Conservation (phyloP, 257 asterid genomes). For the Marsdenia floribunda region DNA sequence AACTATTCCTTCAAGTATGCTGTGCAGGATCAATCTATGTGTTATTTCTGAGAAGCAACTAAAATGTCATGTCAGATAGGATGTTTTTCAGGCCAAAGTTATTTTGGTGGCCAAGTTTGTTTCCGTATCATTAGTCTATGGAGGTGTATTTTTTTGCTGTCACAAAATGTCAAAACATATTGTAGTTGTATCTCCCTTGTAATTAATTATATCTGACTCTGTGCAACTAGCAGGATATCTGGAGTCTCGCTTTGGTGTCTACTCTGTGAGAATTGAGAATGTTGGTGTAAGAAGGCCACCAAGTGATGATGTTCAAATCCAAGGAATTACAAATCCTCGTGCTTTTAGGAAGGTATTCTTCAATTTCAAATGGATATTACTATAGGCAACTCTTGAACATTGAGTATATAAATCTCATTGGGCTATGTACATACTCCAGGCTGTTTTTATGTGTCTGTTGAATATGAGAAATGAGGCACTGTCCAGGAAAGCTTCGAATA, state of each 20-base stretch:
- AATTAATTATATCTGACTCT: neutral
- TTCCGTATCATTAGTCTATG: neutral
- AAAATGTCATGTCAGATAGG: neutral
- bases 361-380: constrained; percentile 3
- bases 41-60: neutral
- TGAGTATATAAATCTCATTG: neutral
- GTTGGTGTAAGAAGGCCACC: constrained; percentile 71
- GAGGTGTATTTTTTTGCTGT: neutral
- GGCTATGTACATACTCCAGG: constrained; percentile 35
- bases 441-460: constrained; percentile 52
- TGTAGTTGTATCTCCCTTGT: neutral
- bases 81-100: neutral
- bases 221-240: constrained; percentile 48
- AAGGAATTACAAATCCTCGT: constrained; percentile 59
- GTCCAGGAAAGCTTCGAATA: constrained; percentile 35
- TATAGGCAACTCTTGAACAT: neutral
- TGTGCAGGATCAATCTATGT: neutral
- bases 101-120: neutral
- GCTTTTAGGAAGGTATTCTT: constrained; percentile 59
- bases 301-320: constrained; percentile 65
- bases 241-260: constrained; percentile 58
- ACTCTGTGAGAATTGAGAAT: constrained; percentile 66
- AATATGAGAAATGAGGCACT: constrained; percentile 40
- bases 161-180: neutral
- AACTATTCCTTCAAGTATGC: neutral